Evolutionary conservation across 2,329 filamentous ascomycete genomes (phyloP).

Genomic region (Diaporthe velutina): DNA sequence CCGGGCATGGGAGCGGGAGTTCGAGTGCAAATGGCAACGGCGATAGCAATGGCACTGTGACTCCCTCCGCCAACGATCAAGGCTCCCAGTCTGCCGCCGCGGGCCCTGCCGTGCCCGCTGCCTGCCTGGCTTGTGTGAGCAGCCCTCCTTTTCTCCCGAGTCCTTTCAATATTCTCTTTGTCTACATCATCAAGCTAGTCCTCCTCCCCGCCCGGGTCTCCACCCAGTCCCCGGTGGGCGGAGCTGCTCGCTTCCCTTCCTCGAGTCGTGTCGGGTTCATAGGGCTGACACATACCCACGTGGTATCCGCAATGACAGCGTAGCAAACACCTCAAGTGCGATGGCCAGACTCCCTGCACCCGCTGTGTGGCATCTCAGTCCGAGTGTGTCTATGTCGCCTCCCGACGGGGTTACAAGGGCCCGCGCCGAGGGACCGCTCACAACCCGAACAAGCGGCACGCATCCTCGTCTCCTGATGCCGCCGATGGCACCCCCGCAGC

Average conservation of each 20-base stretch:
- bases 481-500: conserved; percentile 38
- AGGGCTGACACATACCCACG: conserved; percentile 35
- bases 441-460: conserved; percentile 64
- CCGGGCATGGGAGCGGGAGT: background rate
- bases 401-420: conserved; percentile 81
- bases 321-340: conserved; percentile 81
- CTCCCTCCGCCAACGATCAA: conserved; percentile 31
- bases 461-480: conserved; percentile 62
- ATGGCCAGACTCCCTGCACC: conserved; percentile 77
- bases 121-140: conserved; percentile 69
- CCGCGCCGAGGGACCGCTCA: conserved; percentile 63
- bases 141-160: background rate
- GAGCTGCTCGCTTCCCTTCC: conserved; percentile 1
- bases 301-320: conserved; percentile 54
- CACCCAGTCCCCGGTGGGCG: background rate
- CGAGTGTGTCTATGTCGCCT: conserved; percentile 80
- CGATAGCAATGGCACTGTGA: background rate
- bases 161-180: too few species aligned
- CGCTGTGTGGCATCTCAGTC: conserved; percentile 71
- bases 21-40: background rate
- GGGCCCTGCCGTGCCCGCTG: conserved; percentile 58
- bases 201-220: conserved; percentile 1
- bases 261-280: conserved; percentile 18
- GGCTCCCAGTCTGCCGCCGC: conserved; percentile 25
- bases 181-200: background rate